phyloP scores from a whole-genome alignment of 192 early-diverging fungal genomes.

The Entomortierella lignicola region DNA sequence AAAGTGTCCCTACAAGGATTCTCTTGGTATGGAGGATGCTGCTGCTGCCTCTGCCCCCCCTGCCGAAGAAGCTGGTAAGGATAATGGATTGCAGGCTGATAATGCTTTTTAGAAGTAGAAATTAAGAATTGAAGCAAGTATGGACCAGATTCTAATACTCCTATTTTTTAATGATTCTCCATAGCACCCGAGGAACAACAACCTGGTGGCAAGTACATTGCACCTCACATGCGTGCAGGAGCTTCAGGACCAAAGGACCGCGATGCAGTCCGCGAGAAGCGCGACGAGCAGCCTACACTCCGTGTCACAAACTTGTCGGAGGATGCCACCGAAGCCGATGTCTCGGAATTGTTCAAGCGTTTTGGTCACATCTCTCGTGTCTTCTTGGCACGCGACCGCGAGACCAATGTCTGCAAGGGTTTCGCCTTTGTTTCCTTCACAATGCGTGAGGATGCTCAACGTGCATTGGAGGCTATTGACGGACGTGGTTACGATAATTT shows the following conservation, averaged over 20 bases:
- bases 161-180: not conserved
- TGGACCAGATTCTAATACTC: not conserved
- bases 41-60: slow-evolving; percentile 55
- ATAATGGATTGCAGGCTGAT: no score
- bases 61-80: slow-evolving; percentile 58
- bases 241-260: slow-evolving; percentile 52
- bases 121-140: no score
- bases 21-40: slow-evolving; percentile 81
- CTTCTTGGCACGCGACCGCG: slow-evolving; percentile 88
- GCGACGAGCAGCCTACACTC: slow-evolving; percentile 78
- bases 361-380: slow-evolving; percentile 89
- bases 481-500: slow-evolving; percentile 97
- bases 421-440: slow-evolving; percentile 95
- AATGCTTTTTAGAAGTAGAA: no score
- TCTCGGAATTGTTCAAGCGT: slow-evolving; percentile 86
- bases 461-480: slow-evolving; percentile 87
- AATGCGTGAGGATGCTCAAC: slow-evolving; percentile 83
- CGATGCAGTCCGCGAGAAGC: slow-evolving; percentile 62
- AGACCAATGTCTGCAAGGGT: slow-evolving; percentile 90
- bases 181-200: slow-evolving; percentile 45
- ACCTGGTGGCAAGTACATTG: slow-evolving; percentile 82
- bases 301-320: slow-evolving; percentile 98
- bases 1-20: slow-evolving; percentile 99
- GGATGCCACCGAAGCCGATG: slow-evolving; percentile 89
- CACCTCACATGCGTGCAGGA: slow-evolving; percentile 80